A percentile compares a stretch with the other conserved stretches of the same genome.
phyloP scores from a whole-genome alignment of 2,329 filamentous ascomycete genomes.

The Clonostachys sp. region DNA sequence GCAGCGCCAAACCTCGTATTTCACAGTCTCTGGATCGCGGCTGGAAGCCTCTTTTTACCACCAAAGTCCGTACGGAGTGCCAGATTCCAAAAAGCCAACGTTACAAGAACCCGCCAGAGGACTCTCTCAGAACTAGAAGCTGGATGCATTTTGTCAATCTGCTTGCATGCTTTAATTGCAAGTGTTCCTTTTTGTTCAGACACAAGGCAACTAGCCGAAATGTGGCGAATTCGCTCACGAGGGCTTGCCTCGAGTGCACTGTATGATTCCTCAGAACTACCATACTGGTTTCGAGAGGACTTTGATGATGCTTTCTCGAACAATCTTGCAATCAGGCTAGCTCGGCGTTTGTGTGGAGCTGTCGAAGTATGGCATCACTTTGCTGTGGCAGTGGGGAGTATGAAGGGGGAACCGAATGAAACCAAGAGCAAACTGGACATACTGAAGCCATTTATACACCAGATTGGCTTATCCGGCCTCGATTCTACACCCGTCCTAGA shows the following conservation, averaged over 20 bases:
- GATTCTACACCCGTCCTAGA: slow-evolving; percentile 10
- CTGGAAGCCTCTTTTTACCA: slow-evolving; percentile 52
- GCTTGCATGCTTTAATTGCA: slow-evolving; percentile 58
- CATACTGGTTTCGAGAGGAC: slow-evolving; percentile 36
- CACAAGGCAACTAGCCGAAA: slow-evolving; percentile 45
- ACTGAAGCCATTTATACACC: no score
- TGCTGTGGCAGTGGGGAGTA: slow-evolving; percentile 26
- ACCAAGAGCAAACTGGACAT: no score
- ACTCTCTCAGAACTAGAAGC: slow-evolving; percentile 42
- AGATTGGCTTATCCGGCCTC: slow-evolving; percentile 10
- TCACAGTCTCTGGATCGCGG: slow-evolving; percentile 60
- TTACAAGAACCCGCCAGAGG: slow-evolving; percentile 4
- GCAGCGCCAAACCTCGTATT: slow-evolving; percentile 54
- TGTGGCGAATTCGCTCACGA: slow-evolving; percentile 55
- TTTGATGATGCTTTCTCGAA: slow-evolving; percentile 62
- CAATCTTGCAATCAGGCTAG: slow-evolving; percentile 54
- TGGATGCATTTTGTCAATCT: slow-evolving; percentile 51
- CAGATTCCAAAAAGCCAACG: background rate
- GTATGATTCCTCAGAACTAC: background rate
- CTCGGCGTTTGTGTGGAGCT: slow-evolving; percentile 52
- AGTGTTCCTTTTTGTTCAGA: slow-evolving; percentile 46
- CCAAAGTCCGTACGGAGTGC: slow-evolving; percentile 36
- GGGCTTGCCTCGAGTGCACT: slow-evolving; percentile 24
- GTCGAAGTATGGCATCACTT: slow-evolving; percentile 49
- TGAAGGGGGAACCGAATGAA: no score